phyloP scores from a whole-genome alignment of 2,329 filamentous ascomycete genomes.

The Trichophyton verrucosum region DNA sequence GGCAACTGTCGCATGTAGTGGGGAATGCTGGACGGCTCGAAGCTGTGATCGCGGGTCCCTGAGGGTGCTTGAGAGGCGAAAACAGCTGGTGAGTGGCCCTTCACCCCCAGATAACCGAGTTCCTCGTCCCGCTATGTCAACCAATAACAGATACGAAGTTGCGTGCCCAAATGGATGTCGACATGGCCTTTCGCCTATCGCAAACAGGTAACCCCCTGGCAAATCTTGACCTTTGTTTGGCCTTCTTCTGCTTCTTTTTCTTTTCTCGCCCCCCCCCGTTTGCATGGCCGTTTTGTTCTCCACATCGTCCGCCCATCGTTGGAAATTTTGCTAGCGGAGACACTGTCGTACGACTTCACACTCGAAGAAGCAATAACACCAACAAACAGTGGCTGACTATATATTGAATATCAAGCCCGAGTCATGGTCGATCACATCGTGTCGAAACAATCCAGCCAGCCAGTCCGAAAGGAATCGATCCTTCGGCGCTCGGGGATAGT shows the following conservation, averaged over 20 bases:
- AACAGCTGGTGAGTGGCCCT: not conserved
- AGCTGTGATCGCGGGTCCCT: not conserved
- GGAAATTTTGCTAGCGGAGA: not conserved
- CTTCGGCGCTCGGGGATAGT: not conserved
- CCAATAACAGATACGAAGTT: not conserved
- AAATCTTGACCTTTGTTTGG: not conserved
- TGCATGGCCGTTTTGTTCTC: not conserved
- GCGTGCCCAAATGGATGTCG: not conserved
- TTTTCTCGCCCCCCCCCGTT: not conserved
- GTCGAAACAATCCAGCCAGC: not conserved
- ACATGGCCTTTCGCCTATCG: not conserved
- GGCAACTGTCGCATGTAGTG: not conserved
- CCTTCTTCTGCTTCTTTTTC: not conserved
- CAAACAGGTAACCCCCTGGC: not conserved
- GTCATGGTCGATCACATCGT: not conserved
- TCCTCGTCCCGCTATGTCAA: not conserved
- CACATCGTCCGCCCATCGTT: not conserved
- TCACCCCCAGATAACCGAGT: slow-evolving; percentile 1
- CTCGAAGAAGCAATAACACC: not conserved
- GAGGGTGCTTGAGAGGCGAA: not conserved
- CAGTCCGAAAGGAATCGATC: too few relatives aligned
- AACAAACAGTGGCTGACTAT: not conserved
- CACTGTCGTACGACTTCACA: not conserved
- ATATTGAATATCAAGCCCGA: not conserved
- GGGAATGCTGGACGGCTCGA: not conserved